Evolutionary conservation across 768 basidiomycete genomes (phyloP), one percentile per base, ranked within the genome.

Genomic region (Boletellus ananiceps): DNA sequence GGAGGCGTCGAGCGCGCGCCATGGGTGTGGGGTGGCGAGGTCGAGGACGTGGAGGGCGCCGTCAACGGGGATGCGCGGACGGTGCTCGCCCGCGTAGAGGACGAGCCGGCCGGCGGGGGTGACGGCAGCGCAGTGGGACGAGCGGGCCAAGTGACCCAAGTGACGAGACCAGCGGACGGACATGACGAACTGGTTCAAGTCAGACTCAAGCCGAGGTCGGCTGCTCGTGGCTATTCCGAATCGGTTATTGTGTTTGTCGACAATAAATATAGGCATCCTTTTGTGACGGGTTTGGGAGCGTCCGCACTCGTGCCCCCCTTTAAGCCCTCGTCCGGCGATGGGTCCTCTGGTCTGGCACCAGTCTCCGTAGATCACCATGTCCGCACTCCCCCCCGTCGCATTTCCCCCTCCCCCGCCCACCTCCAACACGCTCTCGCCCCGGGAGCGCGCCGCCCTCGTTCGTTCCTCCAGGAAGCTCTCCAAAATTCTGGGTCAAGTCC

Each of bases 391-490:
- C 19, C 19, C 47, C 8, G 4, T 51, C 38, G 16, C 43, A 38
- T 51, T 44, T 31, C 53, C 62, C 29, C 52, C 47, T 37, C 77
- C 76, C 14, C 82, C 83, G 4, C 80, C 81, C 0, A 86, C 83
- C 19, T 76, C 71, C 14, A 84, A 86, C 63, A 65, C 71, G 15
- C 62, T 82, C 43, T 75, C 78, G 7, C 53, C 72, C 1, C 58
- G 71, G 19, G 78, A 83, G 61, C 77, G 82, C n/a, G 61, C 71
- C 8, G 78, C 78, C 46, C 74, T 85, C 19, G 57, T 81, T 27
- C 79, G 81, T 25, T 75, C 77, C 21, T 76, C 80, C 18, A 78
- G 74, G 57, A 85, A 84, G 67, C 73, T 86, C 18, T 75, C 76
- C 18, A 75, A 78, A 39, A 64, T 85, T 11, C 67, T 85, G 11